These are phyloP conservation scores for Cladosporium sp. DNA, from an alignment of 2,329 filamentous ascomycete species.

Conservation along the genomic window DNA sequence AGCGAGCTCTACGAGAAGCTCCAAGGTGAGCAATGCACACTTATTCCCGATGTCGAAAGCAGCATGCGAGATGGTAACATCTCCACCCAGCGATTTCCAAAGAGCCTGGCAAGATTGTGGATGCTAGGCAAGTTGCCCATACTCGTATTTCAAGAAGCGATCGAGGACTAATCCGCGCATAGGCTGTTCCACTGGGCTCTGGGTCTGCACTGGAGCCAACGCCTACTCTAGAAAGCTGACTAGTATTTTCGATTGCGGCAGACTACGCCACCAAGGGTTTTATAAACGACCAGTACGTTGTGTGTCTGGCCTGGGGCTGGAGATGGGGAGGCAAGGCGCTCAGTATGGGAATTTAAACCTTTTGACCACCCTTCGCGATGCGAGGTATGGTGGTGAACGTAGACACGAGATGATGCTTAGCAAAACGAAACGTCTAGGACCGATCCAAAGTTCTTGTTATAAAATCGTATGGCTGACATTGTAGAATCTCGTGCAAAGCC, in stretches of 20 bases:
- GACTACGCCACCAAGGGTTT: conserved; percentile 25
- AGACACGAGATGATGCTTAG: no score
- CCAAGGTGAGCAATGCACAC: conserved; percentile 31
- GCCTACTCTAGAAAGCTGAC: conserved; percentile 25
- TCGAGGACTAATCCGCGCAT: background rate
- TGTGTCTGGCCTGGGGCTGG: conserved; percentile 27
- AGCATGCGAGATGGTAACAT: conserved; percentile 16
- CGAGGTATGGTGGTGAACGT: no score
- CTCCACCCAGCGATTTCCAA: conserved; percentile 27
- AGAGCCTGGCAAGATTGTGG: conserved; percentile 47
- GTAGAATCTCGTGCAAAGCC: no score
- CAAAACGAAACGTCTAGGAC: no score
- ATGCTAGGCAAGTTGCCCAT: conserved; percentile 35
- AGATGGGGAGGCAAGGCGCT: conserved; percentile 18
- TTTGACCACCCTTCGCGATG: no score
- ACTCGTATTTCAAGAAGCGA: background rate
- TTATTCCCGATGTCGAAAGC: background rate
- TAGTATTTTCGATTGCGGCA: conserved; percentile 13
- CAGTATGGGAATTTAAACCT: background rate
- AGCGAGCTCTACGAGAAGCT: conserved; percentile 51
- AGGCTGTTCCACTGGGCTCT: conserved; percentile 57
- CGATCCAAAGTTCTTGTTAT: no score
- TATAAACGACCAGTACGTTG: conserved; percentile 28
- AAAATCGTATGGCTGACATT: no score
- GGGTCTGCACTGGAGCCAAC: conserved; percentile 44